Evolutionary conservation across 805 yeast species (phyloP), one percentile per base, ranked within the genome.

Genomic region (Teunomyces barrocoloradensis): DNA sequence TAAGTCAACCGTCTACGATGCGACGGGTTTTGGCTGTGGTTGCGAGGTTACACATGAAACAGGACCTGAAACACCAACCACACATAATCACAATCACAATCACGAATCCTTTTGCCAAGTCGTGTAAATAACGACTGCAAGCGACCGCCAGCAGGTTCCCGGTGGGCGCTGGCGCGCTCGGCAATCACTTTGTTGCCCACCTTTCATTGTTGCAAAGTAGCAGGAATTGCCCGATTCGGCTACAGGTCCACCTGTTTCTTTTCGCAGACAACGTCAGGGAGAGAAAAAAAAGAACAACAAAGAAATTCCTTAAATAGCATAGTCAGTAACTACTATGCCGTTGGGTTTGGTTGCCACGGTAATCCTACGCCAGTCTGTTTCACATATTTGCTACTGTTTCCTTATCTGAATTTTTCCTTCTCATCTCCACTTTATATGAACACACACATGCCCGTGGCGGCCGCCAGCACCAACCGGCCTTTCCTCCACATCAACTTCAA

Each of bases 401-500:
- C 27, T 25, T 25, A 25, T 25, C 27, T 9, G 27, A 25, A 6
- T 25, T 25, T 6, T 25, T 9, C 11, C 27, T 25, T 25, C 20
- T 18, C 20, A 18, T 18, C 20, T 18, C 20, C 20, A 18, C 20
- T 18, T 18, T 17, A 25, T 35, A 57, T 57, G 61, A 57, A 57
- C 43, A 56, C 57, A 25, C 51, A 53, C 45, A 42, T 52, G 10
- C 48, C 53, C n/a, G 46, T 53, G 39, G 43, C 52, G 27, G 47
- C 40, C 12, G 41, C 49, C 6, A 10, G 47, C 30, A 39, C 43
- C 38, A 54, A 61, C 57, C 68, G 75, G 1, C 62, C 62, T 44
- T 71, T 84, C 33, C 69, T 84, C 17, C 76, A 81, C 51, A 82
- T 86, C 7, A 70, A 82, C 21, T 91, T 89, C 74, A 92, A 92